Base-by-base conservation (phyloP, 2,329 filamentous ascomycete genomes). In the Bipolaris sorokiniana region DNA sequence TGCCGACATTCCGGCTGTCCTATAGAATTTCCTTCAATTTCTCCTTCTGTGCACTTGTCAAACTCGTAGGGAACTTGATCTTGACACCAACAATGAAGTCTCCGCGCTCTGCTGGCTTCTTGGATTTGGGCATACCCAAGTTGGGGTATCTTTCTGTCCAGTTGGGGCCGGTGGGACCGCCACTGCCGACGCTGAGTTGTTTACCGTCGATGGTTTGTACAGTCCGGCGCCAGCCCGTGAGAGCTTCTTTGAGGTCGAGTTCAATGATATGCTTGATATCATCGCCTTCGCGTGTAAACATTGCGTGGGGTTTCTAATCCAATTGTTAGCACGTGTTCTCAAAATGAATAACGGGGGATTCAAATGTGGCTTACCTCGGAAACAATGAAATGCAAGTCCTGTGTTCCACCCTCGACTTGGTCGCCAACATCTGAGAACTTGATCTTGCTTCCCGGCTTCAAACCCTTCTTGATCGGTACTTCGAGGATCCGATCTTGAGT, bases 341-440 rank as follows among this genome's bases (percentile, higher is more conserved):
- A 22, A 34, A 7, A 37, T 22, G 15, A 11, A 23, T n/a, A n/a
- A 18, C 3, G 16, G 23, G 33, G 11, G 23, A 36, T 2, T 6
- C 15, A 36, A 71, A 16, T 26, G 22, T 5, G 31, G 73, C 88
- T 82, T 86, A 93, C 92, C 89, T 97, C 94, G 77, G 92, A 90
- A 20, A 99, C 86, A 56, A 99, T 89, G 70, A 99, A 96, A 76
- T 97, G 93, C 50, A 99, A 79, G 77, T 99, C 95, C 77, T 99
- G 95, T 57, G 92, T 91, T 13, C 94, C 94, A 40, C 95, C 95
- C 73, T 98, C 95, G 60, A 97, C 92, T 76, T 98, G 93, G 77
- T 99, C 95, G 10, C 95, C 95, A n/a, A 99, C 93, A 40, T 94
- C 92, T 72, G 90, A 91, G 75, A 97, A 99, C 79, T 97, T 97